Evolutionary conservation across 257 asterid species (phyloP), one percentile per base, ranked within the genome.

Genomic region (Nicotiana tabacum): DNA sequence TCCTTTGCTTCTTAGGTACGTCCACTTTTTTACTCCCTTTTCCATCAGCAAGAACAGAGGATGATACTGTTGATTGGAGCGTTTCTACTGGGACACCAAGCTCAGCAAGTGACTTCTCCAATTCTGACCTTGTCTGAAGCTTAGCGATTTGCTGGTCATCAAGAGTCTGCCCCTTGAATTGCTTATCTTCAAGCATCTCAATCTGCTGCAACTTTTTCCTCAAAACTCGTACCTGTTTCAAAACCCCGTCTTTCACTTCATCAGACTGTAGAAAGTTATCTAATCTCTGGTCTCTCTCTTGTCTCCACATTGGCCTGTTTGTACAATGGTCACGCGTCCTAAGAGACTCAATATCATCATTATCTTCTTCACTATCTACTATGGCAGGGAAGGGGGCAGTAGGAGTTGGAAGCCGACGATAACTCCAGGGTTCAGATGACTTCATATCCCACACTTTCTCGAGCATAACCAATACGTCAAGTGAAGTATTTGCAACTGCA

Each of bases 171-270:
- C 99, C 97, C 84, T 89, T 92, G 3, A 87, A 88, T 69, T 77
- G 91, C 88, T 93, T 96, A 66, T 89, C 97, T 90, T 96, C 98
- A 32, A 96, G 98, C 88, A 96, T 91, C 89, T 93, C 97, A 87
- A 96, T 91, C 92, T 94, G 99, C 89, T 96, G 99, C 91, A 96
- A 85, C 90, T 96, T 96, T 87, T 96, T 96, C 90, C 92, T 91
- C 84, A 93, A 83, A 80, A 95, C 93, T 84, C 98, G 90, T 78
- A 96, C 87, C 85, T 90, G 92, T 83, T 93, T 96, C 85, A 88
- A 82, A 83, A 88, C 83, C 27, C 84, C 92, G 66, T 92, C 94
- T 61, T 85, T 86, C 18, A 77, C 90, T 82, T 90, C 94, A 82
- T 86, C 84, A 60, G 90, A 77, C 84, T 90, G 92, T 55, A 94